These are phyloP conservation scores for Boletus reticuloceps DNA, from an alignment of 768 basidiomycete species.

Conservation along the genomic window DNA sequence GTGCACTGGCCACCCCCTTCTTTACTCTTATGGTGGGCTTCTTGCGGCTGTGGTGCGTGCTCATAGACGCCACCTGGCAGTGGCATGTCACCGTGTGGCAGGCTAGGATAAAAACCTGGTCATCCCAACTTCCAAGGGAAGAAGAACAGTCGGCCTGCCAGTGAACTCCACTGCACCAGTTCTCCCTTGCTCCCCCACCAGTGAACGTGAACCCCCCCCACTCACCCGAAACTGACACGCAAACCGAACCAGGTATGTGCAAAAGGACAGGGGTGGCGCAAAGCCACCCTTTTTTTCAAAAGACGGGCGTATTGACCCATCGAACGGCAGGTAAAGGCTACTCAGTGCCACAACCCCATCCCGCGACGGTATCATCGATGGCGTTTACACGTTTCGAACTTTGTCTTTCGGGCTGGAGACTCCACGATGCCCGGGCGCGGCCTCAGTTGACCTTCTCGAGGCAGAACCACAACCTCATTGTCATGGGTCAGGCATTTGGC, in stretches of 20 bases:
- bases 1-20: constrained; percentile 8
- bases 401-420: constrained; percentile 18
- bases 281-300: neutral
- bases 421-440: constrained; percentile 18
- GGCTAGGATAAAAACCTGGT: constrained; percentile 18
- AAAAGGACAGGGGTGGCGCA: neutral
- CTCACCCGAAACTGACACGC: neutral
- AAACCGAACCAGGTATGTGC: neutral
- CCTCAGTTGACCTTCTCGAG: constrained; percentile 21
- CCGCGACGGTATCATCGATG: constrained; percentile 9
- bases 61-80: constrained; percentile 25
- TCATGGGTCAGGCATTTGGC: constrained; percentile 25
- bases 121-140: neutral
- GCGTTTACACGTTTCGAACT: constrained; percentile 27
- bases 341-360: neutral
- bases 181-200: neutral
- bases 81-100: constrained; percentile 28
- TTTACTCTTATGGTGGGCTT: constrained; percentile 17
- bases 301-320: neutral
- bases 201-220: neutral
- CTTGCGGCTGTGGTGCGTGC: constrained; percentile 22
- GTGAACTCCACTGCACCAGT: constrained; percentile 8
- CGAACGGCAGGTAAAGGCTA: neutral
- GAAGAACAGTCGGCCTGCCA: constrained; percentile 4
- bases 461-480: constrained; percentile 22